Percentiles rank a stretch among this genome's conserved stretches.
phyloP scores from a whole-genome alignment of 2,329 filamentous ascomycete species.

The Diaporthe aspalathi region DNA sequence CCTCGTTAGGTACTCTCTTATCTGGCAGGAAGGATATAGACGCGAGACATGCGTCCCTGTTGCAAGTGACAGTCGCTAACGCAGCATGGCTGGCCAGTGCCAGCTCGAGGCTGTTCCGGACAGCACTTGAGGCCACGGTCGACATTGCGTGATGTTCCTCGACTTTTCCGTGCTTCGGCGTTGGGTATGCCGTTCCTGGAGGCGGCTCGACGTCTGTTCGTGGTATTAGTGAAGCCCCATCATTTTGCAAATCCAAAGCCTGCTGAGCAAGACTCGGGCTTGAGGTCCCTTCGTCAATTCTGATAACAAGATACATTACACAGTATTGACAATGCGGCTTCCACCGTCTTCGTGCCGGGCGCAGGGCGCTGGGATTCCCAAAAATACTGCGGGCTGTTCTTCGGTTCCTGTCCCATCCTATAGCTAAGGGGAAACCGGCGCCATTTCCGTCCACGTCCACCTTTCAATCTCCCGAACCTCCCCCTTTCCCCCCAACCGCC shows the following conservation, averaged over 20 bases:
- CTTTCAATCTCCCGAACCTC: too few relatives aligned
- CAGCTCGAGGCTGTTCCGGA: neutral
- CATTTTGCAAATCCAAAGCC: too few relatives aligned
- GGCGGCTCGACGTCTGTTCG: neutral
- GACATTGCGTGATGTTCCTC: neutral
- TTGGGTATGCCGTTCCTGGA: neutral
- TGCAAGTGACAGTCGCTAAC: neutral
- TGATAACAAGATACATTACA: constrained; percentile 26
- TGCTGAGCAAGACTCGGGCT: neutral
- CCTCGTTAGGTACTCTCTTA: too few relatives aligned
- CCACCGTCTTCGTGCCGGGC: neutral
- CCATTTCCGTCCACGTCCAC: neutral
- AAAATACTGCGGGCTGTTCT: neutral
- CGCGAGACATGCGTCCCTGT: constrained; percentile 8
- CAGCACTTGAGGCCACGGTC: neutral
- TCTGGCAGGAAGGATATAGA: neutral
- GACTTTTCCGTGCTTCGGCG: neutral
- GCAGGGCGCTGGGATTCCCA: neutral
- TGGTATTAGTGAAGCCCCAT: neutral
- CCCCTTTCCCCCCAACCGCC: too few relatives aligned
- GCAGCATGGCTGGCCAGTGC: neutral
- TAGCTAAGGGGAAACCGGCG: constrained; percentile 1
- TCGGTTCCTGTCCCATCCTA: neutral
- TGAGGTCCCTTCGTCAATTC: constrained; percentile 28
- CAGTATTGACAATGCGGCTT: constrained; percentile 19